Evolutionary conservation across 371 early-diverging fungal species (phyloP).

Genomic region (Rhizopus sp.): DNA sequence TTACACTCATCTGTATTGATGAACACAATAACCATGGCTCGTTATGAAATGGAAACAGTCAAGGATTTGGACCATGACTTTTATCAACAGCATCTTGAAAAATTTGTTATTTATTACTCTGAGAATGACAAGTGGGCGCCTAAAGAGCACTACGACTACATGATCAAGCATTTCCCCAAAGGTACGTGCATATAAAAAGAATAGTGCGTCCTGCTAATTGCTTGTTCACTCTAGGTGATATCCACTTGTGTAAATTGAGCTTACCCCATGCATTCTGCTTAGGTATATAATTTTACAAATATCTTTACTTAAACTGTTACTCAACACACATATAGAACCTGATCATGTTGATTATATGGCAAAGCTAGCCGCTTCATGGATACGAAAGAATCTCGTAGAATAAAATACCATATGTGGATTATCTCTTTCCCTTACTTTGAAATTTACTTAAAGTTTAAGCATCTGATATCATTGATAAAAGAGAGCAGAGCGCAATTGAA

Average conservation of each 20-base stretch:
- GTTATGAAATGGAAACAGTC: conserved; percentile 75
- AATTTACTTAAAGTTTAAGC: no score
- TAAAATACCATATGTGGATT: background rate
- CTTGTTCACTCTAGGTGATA: conserved; percentile 25
- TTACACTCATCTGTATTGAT: conserved; percentile 58
- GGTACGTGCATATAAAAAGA: conserved; percentile 32
- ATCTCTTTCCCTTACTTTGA: no score
- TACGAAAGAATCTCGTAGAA: conserved; percentile 12
- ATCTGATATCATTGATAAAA: no score
- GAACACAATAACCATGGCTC: conserved; percentile 71
- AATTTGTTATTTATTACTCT: conserved; percentile 83
- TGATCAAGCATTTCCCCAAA: conserved; percentile 65
- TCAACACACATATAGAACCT: conserved; percentile 11
- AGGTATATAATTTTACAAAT: conserved; percentile 24
- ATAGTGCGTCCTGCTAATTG: background rate
- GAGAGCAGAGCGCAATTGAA: no score
- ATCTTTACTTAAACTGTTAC: background rate
- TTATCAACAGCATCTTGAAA: conserved; percentile 57
- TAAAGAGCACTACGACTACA: conserved; percentile 65
- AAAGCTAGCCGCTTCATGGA: conserved; percentile 28
- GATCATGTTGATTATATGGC: conserved; percentile 39
- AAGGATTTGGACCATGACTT: conserved; percentile 64
- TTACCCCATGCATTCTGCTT: conserved; percentile 80
- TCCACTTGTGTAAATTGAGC: conserved; percentile 65
- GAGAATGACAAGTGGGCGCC: conserved; percentile 81